phyloP scores from a whole-genome alignment of 345 rosid species.

The Populus tremula region DNA sequence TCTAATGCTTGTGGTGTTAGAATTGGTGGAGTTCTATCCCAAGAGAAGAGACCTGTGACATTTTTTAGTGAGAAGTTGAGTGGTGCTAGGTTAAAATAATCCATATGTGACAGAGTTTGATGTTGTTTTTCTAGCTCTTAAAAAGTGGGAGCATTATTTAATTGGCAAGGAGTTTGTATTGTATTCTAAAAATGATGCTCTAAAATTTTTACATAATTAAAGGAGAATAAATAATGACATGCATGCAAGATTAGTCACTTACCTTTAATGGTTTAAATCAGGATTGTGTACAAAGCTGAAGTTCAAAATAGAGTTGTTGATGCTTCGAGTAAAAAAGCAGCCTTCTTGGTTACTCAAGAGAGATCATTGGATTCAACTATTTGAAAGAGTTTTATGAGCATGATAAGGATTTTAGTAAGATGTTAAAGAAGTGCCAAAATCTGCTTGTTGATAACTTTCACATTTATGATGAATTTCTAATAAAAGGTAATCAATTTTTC shows the following conservation, averaged over 20 bases:
- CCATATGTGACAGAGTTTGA: not conserved
- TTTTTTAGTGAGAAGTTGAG: not conserved
- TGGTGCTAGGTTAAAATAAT: not conserved
- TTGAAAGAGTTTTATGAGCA: no score
- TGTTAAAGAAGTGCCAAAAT: no score
- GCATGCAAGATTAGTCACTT: not conserved
- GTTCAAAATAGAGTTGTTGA: not conserved
- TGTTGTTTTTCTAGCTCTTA: not conserved
- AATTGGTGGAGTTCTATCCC: not conserved
- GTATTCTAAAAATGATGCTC: not conserved
- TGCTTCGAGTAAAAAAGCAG: not conserved
- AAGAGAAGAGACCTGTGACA: not conserved
- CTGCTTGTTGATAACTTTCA: no score
- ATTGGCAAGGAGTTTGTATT: not conserved
- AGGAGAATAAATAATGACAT: not conserved
- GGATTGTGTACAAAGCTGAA: not conserved
- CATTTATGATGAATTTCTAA: no score
- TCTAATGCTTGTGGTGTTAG: not conserved
- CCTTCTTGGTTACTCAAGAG: no score
- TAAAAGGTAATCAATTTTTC: no score
- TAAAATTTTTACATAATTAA: not conserved
- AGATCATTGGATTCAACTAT: no score
- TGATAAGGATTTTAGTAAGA: no score
- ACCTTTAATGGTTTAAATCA: not conserved
- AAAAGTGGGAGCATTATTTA: not conserved